Percentiles rank a stretch among this genome's conserved stretches.
Evolutionary conservation across 2,329 filamentous ascomycete species (phyloP).

Genomic region (Penicillium corylophilum): DNA sequence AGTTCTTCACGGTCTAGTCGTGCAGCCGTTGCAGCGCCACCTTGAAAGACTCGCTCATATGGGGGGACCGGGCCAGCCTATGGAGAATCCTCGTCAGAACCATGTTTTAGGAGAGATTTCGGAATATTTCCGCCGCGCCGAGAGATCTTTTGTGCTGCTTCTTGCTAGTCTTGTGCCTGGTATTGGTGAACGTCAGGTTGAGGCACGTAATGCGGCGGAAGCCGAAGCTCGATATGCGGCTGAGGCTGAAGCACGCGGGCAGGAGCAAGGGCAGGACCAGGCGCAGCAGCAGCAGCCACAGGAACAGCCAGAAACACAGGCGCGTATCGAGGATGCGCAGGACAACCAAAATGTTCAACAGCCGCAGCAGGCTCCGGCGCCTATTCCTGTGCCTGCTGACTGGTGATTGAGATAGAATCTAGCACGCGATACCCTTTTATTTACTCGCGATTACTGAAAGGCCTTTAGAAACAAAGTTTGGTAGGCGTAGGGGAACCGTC

Average conservation of each 20-base stretch:
- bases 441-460: too few relatives aligned
- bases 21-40: slow-evolving; percentile 44
- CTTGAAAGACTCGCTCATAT: slow-evolving; percentile 44
- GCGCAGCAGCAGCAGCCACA: background rate
- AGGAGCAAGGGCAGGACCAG: background rate
- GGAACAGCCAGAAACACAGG: background rate
- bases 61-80: slow-evolving; percentile 16
- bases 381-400: background rate
- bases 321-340: background rate
- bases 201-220: slow-evolving; percentile 54
- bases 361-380: background rate
- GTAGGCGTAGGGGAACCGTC: background rate
- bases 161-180: slow-evolving; percentile 62
- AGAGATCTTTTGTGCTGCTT: slow-evolving; percentile 61
- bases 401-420: background rate
- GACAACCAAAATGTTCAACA: background rate
- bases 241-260: slow-evolving; percentile 29
- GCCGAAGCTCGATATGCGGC: slow-evolving; percentile 46
- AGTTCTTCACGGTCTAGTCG: slow-evolving; percentile 32
- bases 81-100: slow-evolving; percentile 1
- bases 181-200: slow-evolving; percentile 60
- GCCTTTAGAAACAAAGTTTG: background rate
- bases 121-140: slow-evolving; percentile 45
- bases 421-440: background rate
- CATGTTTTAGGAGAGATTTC: slow-evolving; percentile 17